Evolutionary conservation across 495 filamentous ascomycete genomes (phyloP).

Genomic region (Penicillium tannophilum): DNA sequence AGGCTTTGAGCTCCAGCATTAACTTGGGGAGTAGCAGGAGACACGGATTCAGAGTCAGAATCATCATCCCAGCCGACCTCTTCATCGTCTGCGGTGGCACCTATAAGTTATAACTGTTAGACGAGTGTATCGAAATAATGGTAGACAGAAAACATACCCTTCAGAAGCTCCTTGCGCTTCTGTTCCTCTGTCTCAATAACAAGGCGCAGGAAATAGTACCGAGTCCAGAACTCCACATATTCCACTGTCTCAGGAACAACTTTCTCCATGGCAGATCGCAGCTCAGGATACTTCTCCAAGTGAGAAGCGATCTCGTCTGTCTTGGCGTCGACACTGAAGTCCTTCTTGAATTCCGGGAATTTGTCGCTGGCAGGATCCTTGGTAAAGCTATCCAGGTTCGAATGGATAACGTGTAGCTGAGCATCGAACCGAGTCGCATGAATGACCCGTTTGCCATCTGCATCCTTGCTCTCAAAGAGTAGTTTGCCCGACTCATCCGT

Average conservation of each 20-base stretch:
- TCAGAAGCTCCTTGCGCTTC: conserved; percentile 84
- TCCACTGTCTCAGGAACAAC: conserved; percentile 87
- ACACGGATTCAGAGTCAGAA: conserved; percentile 62
- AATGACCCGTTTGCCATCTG: conserved; percentile 84
- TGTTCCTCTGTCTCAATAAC: conserved; percentile 96
- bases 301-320: conserved; percentile 83
- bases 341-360: conserved; percentile 72
- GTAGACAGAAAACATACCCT: conserved; percentile 60
- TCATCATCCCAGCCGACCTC: conserved; percentile 87
- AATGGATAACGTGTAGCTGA: conserved; percentile 93
- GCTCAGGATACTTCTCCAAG: conserved; percentile 83
- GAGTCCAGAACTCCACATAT: conserved; percentile 88
- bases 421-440: conserved; percentile 94
- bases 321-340: conserved; percentile 80
- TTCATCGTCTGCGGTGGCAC: conserved; percentile 68
- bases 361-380: conserved; percentile 76
- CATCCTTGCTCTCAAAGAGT: conserved; percentile 89
- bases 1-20: conserved; percentile 14
- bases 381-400: conserved; percentile 78
- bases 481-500: conserved; percentile 53
- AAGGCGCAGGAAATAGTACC: conserved; percentile 94
- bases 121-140: conserved; percentile 12
- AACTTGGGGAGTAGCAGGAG: conserved; percentile 54
- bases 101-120: conserved; percentile 33
- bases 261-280: conserved; percentile 91